These are phyloP conservation scores for Gracilariopsis chorda DNA, from an alignment of 23 red algal species.

Conservation along the genomic window DNA sequence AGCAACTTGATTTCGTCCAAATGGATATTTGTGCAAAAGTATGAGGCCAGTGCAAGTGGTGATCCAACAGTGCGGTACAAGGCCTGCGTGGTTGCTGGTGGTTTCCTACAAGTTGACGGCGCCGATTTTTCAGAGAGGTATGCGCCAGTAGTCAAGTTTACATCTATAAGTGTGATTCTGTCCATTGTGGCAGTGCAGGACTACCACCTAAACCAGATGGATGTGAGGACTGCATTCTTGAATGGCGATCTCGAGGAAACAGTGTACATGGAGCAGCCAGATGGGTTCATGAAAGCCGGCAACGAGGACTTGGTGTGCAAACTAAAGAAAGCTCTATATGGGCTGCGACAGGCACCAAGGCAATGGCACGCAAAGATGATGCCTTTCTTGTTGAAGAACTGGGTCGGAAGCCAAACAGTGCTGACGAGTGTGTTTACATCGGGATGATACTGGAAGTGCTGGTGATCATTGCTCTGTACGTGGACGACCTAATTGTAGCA, in stretches of 20 bases:
- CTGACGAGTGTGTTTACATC: constrained; percentile 2
- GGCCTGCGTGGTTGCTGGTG: not conserved
- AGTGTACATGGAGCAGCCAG: constrained; percentile 49
- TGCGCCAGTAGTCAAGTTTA: constrained; percentile 28
- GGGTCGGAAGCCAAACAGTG: not conserved
- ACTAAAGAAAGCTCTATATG: constrained; percentile 19
- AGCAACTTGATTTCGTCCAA: not conserved
- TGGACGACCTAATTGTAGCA: not conserved
- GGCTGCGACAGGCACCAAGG: not conserved
- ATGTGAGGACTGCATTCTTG: not conserved
- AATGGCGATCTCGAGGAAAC: constrained; percentile 33
- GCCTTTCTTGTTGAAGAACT: not conserved
- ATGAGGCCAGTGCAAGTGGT: not conserved
- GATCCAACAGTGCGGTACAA: not conserved
- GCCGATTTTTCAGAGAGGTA: constrained; percentile 5
- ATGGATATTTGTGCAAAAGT: constrained; percentile 20
- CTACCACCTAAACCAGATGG: not conserved
- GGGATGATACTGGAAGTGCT: not conserved
- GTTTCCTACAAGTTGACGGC: constrained; percentile 10
- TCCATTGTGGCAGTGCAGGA: not conserved
- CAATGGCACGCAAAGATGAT: not conserved
- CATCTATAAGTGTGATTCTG: not conserved
- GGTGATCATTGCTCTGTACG: constrained; percentile 5
- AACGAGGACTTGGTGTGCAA: not conserved
- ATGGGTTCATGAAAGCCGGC: not conserved